phyloP scores from a whole-genome alignment of 164 flowering plant species.

The Protea cynaroides region DNA sequence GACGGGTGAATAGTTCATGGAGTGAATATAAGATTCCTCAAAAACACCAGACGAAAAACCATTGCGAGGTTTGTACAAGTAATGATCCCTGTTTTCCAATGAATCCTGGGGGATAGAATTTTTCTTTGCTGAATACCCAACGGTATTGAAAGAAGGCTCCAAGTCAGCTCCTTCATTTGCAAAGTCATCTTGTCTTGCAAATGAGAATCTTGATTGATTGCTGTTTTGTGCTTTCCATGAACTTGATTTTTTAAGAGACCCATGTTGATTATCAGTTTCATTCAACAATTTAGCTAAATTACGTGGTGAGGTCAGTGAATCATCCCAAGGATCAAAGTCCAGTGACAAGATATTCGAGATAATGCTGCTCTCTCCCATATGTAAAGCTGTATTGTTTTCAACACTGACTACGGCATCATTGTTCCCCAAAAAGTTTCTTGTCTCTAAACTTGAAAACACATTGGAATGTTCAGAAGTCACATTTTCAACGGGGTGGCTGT shows the following conservation, averaged over 20 bases:
- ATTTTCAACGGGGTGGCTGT: slow-evolving; percentile 19
- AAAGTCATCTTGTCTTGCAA: slow-evolving; percentile 40
- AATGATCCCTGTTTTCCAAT: slow-evolving; percentile 21
- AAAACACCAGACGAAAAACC: slow-evolving; percentile 12
- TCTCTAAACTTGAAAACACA: slow-evolving; percentile 21
- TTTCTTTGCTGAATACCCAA: slow-evolving; percentile 4
- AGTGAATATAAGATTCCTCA: slow-evolving; percentile 14
- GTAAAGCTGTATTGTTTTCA: slow-evolving; percentile 17
- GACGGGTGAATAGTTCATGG: slow-evolving; percentile 7
- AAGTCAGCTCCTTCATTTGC: slow-evolving; percentile 18
- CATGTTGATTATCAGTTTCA: slow-evolving; percentile 22
- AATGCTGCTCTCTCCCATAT: slow-evolving; percentile 45
- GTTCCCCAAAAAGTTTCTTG: slow-evolving; percentile 17
- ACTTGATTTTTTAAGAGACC: slow-evolving; percentile 18
- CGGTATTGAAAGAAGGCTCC: slow-evolving; percentile 17
- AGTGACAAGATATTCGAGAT: slow-evolving; percentile 54
- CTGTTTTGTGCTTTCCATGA: slow-evolving; percentile 27
- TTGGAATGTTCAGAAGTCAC: slow-evolving; percentile 17
- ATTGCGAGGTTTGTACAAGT: slow-evolving; percentile 17
- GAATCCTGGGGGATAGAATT: slow-evolving; percentile 11
- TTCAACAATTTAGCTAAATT: slow-evolving; percentile 28
- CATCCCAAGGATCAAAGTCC: slow-evolving; percentile 43
- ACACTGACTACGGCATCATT: slow-evolving; percentile 9
- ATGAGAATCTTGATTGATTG: slow-evolving; percentile 47
- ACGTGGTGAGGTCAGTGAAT: slow-evolving; percentile 29